Evolutionary conservation across 495 filamentous ascomycete species (phyloP).

Genomic region (Xylaria nigripes): DNA sequence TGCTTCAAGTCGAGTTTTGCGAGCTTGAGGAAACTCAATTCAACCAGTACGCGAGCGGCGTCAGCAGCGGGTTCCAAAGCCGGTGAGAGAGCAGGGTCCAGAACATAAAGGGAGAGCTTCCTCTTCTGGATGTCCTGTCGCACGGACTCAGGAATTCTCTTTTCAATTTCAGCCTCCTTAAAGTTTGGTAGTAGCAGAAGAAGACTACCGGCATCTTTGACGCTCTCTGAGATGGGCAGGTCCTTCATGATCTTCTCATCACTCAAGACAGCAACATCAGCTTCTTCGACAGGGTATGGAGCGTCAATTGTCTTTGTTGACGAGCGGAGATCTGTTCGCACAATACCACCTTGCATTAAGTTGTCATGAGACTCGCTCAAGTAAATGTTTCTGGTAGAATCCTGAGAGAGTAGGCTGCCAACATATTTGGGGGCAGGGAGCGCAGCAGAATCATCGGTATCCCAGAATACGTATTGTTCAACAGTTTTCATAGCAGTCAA

Average conservation of each 20-base stretch:
- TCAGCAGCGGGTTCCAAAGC: constrained; percentile 50
- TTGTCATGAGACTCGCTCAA: constrained; percentile 74
- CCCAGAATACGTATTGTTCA: constrained; percentile 90
- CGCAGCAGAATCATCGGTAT: constrained; percentile 66
- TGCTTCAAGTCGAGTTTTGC: constrained; percentile 54
- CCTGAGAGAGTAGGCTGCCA: constrained; percentile 62
- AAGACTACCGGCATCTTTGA: constrained; percentile 64
- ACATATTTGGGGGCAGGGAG: constrained; percentile 56
- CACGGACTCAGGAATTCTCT: constrained; percentile 62
- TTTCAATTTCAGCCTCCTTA: constrained; percentile 85
- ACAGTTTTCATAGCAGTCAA: constrained; percentile 45
- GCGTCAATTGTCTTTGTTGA: constrained; percentile 77
- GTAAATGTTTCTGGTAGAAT: constrained; percentile 69
- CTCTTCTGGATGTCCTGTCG: constrained; percentile 61
- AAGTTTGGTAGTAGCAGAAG: constrained; percentile 66
- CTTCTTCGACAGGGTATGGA: constrained; percentile 67
- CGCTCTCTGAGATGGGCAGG: constrained; percentile 59
- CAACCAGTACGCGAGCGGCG: constrained; percentile 51
- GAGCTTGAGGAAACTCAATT: constrained; percentile 74
- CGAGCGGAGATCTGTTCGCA: constrained; percentile 78
- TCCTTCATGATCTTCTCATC: constrained; percentile 70
- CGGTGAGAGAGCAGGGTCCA: constrained; percentile 62
- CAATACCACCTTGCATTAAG: constrained; percentile 71
- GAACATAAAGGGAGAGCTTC: constrained; percentile 57
- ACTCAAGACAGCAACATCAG: constrained; percentile 71